Conservation (phyloP, 129 eudicot species). For the Rutidosis leptorrhynchoides region DNA sequence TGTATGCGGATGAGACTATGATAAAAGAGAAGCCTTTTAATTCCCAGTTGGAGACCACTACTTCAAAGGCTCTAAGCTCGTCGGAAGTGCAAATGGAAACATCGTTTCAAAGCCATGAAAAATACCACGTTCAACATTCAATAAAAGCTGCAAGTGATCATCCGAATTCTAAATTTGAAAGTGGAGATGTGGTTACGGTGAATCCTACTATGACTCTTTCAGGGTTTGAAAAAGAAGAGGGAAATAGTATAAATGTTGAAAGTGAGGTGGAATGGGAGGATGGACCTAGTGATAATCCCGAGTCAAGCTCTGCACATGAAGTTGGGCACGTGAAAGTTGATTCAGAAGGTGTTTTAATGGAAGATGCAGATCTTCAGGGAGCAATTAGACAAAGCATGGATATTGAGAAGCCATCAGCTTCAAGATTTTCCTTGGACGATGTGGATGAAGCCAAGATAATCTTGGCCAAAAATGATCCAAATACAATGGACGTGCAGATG, state of each 20-base stretch:
- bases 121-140: slow-evolving; percentile 20
- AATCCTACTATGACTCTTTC: neutral
- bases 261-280: slow-evolving; percentile 65
- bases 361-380: slow-evolving; percentile 74
- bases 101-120: slow-evolving; percentile 26
- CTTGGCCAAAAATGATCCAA: slow-evolving; percentile 14
- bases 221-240: no score
- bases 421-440: slow-evolving; percentile 18
- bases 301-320: slow-evolving; percentile 31
- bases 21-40: neutral
- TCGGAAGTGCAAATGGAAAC: slow-evolving; percentile 22
- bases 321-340: slow-evolving; percentile 33
- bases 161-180: slow-evolving; percentile 30
- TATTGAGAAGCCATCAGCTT: slow-evolving; percentile 18
- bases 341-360: slow-evolving; percentile 64
- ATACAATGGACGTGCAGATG: slow-evolving; percentile 20
- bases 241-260: slow-evolving; percentile 32
- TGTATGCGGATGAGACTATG: slow-evolving; percentile 12
- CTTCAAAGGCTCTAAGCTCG: slow-evolving; percentile 7
- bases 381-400: slow-evolving; percentile 61
- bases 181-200: slow-evolving; percentile 24
- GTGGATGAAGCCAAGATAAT: slow-evolving; percentile 10
- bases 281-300: slow-evolving; percentile 45
- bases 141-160: slow-evolving; percentile 28
- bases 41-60: neutral